Evolutionary conservation across 2,329 filamentous ascomycete genomes (phyloP).

Genomic region (Pyrenochaeta sp.): DNA sequence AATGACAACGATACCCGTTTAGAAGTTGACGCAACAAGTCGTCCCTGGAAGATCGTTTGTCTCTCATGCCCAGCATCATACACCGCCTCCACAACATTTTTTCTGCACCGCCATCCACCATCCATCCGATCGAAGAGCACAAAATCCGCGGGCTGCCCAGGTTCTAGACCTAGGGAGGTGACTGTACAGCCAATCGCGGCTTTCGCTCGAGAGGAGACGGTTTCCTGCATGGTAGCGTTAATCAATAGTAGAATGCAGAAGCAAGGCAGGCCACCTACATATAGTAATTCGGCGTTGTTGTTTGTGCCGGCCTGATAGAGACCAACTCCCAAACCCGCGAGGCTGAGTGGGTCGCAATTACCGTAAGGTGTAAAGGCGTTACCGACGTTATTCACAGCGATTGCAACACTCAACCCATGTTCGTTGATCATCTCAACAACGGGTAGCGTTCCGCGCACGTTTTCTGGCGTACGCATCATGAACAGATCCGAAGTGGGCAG

Average conservation of each 20-base stretch:
- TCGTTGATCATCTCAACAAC: slow-evolving; percentile 68
- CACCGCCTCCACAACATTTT: slow-evolving; percentile 54
- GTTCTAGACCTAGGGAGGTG: slow-evolving; percentile 38
- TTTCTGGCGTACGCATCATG: slow-evolving; percentile 68
- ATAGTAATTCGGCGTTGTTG: slow-evolving; percentile 66
- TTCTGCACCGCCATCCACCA: slow-evolving; percentile 52
- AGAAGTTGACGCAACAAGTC: slow-evolving; percentile 18
- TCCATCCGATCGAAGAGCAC: slow-evolving; percentile 52
- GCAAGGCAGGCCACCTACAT: slow-evolving; percentile 51
- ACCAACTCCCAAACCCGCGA: slow-evolving; percentile 63
- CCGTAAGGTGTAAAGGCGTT: slow-evolving; percentile 79
- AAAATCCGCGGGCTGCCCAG: slow-evolving; percentile 54
- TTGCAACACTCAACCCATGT: slow-evolving; percentile 65
- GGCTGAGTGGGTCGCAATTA: slow-evolving; percentile 67
- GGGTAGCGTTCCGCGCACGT: slow-evolving; percentile 67
- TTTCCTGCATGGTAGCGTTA: slow-evolving; percentile 51
- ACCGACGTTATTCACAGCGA: slow-evolving; percentile 76
- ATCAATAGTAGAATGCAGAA: slow-evolving; percentile 8
- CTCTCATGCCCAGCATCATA: slow-evolving; percentile 52
- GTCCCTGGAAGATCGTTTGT: slow-evolving; percentile 42
- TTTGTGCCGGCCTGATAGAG: slow-evolving; percentile 73
- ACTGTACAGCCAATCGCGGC: slow-evolving; percentile 50
- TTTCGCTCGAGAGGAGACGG: slow-evolving; percentile 58
- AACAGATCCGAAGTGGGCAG: slow-evolving; percentile 75
- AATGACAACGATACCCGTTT: not conserved